These are phyloP conservation scores for Aspergillus cavernicola DNA, from an alignment of 495 filamentous ascomycete genomes.

Conservation along the genomic window DNA sequence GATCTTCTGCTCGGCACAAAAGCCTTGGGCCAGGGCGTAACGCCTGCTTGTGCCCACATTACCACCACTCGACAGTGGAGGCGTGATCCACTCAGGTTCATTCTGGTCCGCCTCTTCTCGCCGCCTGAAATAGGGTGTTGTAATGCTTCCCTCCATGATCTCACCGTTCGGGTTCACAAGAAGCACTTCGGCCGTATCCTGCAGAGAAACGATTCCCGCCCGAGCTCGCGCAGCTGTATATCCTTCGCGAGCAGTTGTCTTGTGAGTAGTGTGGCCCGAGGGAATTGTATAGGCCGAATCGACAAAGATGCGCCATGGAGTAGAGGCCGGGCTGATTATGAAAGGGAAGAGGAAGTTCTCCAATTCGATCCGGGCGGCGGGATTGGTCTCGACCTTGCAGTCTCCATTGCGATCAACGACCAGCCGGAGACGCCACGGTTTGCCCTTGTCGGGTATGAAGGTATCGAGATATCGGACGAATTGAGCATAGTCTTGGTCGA, in stretches of 20 bases:
- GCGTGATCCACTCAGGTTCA: constrained; percentile 35
- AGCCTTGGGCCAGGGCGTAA: constrained; percentile 66
- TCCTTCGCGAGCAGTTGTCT: constrained; percentile 63
- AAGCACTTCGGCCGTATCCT: constrained; percentile 65
- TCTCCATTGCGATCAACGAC: constrained; percentile 47
- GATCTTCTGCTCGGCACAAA: constrained; percentile 62
- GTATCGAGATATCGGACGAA: constrained; percentile 30
- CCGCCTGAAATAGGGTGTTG: constrained; percentile 75
- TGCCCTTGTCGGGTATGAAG: constrained; percentile 32
- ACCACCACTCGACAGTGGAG: constrained; percentile 59
- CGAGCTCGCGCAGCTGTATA: constrained; percentile 63
- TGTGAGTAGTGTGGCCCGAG: constrained; percentile 68
- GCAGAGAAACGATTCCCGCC: constrained; percentile 47
- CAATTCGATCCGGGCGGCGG: constrained; percentile 46
- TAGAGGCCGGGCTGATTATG: constrained; percentile 2
- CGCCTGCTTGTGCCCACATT: constrained; percentile 77
- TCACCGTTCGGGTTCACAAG: constrained; percentile 62
- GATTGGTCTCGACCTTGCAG: constrained; percentile 45
- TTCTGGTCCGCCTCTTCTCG: constrained; percentile 3
- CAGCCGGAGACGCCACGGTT: constrained; percentile 51
- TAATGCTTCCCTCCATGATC: constrained; percentile 83
- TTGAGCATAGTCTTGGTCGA: constrained; percentile 25
- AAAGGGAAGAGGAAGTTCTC: constrained; percentile 52
- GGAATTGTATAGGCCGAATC: constrained; percentile 50
- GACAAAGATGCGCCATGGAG: constrained; percentile 48